phyloP scores from a whole-genome alignment of 306 rosid species.

The Casuarina equisetifolia region DNA sequence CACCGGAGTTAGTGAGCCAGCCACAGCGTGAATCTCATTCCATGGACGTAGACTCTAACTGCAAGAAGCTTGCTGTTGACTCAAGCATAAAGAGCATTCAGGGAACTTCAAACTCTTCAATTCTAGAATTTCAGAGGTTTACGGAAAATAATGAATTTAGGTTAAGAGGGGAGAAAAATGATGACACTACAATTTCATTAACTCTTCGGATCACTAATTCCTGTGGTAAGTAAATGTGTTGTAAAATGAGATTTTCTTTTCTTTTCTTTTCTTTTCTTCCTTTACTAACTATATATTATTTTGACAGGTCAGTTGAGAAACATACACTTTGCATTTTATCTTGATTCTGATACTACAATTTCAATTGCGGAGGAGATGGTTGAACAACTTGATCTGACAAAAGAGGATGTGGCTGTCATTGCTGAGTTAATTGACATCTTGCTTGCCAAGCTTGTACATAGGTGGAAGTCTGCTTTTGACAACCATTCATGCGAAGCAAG shows the following conservation, averaged over 20 bases:
- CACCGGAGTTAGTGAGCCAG: slow-evolving; percentile 30
- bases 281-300: slow-evolving; percentile 1
- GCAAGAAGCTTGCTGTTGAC: slow-evolving; percentile 40
- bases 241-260: neutral
- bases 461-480: slow-evolving; percentile 48
- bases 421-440: slow-evolving; percentile 67
- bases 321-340: slow-evolving; percentile 78
- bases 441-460: slow-evolving; percentile 54
- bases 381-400: slow-evolving; percentile 63
- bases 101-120: slow-evolving; percentile 40
- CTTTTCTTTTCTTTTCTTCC: neutral
- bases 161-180: slow-evolving; percentile 61
- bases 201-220: slow-evolving; percentile 55
- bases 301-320: slow-evolving; percentile 67
- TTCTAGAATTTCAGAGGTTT: slow-evolving; percentile 41
- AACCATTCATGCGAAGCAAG: slow-evolving; percentile 35
- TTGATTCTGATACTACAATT: slow-evolving; percentile 64
- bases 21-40: slow-evolving; percentile 44
- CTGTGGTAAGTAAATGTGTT: slow-evolving; percentile 46
- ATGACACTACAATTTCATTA: slow-evolving; percentile 49
- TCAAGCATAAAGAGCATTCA: slow-evolving; percentile 30
- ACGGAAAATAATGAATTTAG: slow-evolving; percentile 53
- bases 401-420: slow-evolving; percentile 55
- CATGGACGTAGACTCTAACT: slow-evolving; percentile 61
- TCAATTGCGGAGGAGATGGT: slow-evolving; percentile 94